These are phyloP conservation scores for Candida insectorum DNA, from an alignment of 805 yeast genomes.

Conservation along the genomic window DNA sequence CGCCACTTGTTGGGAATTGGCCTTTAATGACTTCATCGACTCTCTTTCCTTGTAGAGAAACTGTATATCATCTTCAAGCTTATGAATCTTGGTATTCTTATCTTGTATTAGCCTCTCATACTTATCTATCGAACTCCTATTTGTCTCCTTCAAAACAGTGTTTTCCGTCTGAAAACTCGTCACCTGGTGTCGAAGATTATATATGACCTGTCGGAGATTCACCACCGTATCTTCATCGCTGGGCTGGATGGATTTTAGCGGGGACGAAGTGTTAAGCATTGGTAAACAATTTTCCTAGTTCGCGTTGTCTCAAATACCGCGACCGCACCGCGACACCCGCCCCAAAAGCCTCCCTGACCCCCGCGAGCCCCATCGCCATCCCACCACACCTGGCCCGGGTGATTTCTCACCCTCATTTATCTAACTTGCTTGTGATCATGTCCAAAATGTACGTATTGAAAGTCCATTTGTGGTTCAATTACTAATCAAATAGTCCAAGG, in stretches of 20 bases:
- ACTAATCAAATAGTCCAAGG: slow-evolving; percentile 63
- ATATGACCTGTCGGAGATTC: slow-evolving; percentile 16
- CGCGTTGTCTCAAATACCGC: too few species aligned
- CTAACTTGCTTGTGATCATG: slow-evolving; percentile 22
- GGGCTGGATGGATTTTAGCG: too few species aligned
- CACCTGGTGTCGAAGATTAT: slow-evolving; percentile 32
- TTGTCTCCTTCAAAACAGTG: slow-evolving; percentile 24
- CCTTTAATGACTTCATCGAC: slow-evolving; percentile 27
- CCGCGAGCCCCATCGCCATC: too few species aligned
- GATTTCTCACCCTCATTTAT: not conserved
- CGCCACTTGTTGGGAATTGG: slow-evolving; percentile 28
- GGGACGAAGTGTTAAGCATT: too few species aligned
- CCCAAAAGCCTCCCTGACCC: too few species aligned
- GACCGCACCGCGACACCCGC: too few species aligned
- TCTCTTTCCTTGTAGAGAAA: slow-evolving; percentile 32
- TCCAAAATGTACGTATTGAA: slow-evolving; percentile 44
- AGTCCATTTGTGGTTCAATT: not conserved
- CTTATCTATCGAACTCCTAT: slow-evolving; percentile 18
- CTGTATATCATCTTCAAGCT: slow-evolving; percentile 34
- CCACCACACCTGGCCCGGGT: not conserved
- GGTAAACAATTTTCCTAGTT: too few species aligned
- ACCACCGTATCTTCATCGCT: slow-evolving; percentile 6
- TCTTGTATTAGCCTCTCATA: slow-evolving; percentile 26
- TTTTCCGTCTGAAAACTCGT: slow-evolving; percentile 31
- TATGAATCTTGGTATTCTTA: slow-evolving; percentile 30